Evolutionary conservation across 768 basidiomycete species (phyloP).

Genomic region (Rhizopogon vinicolor): DNA sequence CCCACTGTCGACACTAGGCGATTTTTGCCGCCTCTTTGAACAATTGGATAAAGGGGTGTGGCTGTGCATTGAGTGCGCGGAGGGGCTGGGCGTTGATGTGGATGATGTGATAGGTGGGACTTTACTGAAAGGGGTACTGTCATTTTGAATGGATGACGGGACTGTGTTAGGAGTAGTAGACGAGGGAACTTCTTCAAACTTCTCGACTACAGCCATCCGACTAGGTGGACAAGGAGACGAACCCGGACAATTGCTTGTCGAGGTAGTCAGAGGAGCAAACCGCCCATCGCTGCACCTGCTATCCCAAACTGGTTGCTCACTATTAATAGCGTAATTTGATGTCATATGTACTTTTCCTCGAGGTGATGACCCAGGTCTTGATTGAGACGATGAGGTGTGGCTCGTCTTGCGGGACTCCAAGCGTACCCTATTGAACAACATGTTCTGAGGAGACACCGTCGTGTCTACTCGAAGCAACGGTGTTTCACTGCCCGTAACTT

Average conservation of each 20-base stretch:
- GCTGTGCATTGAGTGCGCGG: background rate
- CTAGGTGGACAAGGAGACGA: background rate
- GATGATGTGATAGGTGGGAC: background rate
- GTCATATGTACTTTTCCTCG: background rate
- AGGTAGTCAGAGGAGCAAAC: background rate
- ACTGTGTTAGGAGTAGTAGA: background rate
- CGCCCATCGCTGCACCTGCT: background rate
- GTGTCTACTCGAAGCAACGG: background rate
- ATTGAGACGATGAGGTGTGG: background rate
- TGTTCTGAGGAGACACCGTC: background rate
- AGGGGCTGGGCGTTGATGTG: background rate
- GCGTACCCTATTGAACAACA: background rate
- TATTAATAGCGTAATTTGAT: background rate
- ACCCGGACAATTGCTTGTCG: background rate
- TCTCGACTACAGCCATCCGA: background rate
- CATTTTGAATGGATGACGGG: background rate
- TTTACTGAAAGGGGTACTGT: background rate
- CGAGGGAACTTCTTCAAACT: no score
- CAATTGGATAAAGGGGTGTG: no score
- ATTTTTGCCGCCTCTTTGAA: no score
- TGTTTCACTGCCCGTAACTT: background rate
- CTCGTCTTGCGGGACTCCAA: background rate
- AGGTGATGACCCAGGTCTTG: background rate
- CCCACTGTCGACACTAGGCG: background rate
- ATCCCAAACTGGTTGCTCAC: background rate